Evolutionary conservation across 768 basidiomycete genomes (phyloP), one percentile per base, ranked within the genome.

Genomic region (Boletus subparvulus): DNA sequence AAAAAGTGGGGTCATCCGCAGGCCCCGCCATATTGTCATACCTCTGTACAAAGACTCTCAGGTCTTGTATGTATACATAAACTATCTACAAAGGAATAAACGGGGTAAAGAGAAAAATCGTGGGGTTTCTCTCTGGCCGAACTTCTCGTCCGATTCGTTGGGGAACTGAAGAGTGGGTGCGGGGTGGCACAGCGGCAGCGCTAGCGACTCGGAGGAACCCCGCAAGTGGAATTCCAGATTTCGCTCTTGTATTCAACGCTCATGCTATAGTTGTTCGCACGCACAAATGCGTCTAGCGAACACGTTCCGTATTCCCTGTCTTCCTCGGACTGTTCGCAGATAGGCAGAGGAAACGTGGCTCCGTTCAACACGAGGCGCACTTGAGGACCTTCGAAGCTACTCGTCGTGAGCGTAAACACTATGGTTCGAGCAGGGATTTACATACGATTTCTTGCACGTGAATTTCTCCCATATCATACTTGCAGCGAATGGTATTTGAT

Each of bases 381-480:
- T 58, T 77, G 77, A 16, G 76, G 71, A 17, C 64, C 72, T 17
- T 64, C 12, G 50, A 68, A 71, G 11, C 74, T 74, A 50, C 19
- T 47, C 32, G 19, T n/a, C 16, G 36, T 58, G 48, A 65, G 51
- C 14, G 4, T 11, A 42, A 28, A 50, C 3, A 11, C 3, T 1
- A 32, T 4, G 37, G n/a, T 26, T 19, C 33, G 8, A 54, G 30
- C 6, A 14, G 16, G n/a, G 12, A 1, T 50, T 11, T 4, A 64
- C 68, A 37, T 36, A 74, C 74, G 73, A 75, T 19, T 60, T 58
- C 32, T 61, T 45, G 65, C 78, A 78, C 4, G 66, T 64, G 60
- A 77, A 78, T 59, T 63, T 71, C 63, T 78, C 77, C 76, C 76
- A 78, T n/a, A 75, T 52, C 73, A 79, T 77, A 35, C 66, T 69